phyloP scores from a whole-genome alignment of 139 green algal genomes.

The Monoraphidium neglectum region DNA sequence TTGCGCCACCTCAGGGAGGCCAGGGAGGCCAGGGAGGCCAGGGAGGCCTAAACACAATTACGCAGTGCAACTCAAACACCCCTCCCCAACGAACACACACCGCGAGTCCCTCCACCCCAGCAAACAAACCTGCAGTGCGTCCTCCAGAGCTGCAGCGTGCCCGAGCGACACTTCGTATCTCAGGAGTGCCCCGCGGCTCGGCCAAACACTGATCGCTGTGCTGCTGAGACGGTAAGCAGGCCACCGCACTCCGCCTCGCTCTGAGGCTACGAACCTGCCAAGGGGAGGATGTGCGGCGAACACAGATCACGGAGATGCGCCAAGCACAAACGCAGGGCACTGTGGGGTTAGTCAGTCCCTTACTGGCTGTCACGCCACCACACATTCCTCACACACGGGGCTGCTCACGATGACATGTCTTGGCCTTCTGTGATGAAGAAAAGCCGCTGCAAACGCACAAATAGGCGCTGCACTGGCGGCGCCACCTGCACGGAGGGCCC shows the following conservation, averaged over 20 bases:
- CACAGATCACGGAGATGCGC: too few relatives aligned
- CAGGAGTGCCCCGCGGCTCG: conserved; percentile 57
- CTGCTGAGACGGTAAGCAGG: conserved; percentile 61
- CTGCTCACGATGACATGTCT: conserved; percentile 55
- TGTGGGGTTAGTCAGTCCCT: too few relatives aligned
- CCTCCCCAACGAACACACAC: too few relatives aligned
- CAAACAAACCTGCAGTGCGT: conserved; percentile 60
- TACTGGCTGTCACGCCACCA: too few relatives aligned
- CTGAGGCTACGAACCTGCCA: conserved; percentile 62
- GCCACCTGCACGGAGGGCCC: conserved; percentile 1
- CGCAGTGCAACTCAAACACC: too few relatives aligned
- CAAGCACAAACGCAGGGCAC: too few relatives aligned
- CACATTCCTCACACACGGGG: not conserved
- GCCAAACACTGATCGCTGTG: conserved; percentile 54
- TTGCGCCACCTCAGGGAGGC: too few relatives aligned
- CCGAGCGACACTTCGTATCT: conserved; percentile 73
- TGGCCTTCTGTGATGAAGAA: conserved; percentile 81
- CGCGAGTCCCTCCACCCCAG: too few relatives aligned
- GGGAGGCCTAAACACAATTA: too few relatives aligned
- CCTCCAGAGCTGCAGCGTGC: conserved; percentile 53
- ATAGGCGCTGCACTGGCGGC: not conserved
- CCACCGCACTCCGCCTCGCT: conserved; percentile 70
- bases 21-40: too few relatives aligned
- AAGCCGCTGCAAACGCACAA: conserved; percentile 66
- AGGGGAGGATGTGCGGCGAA: too few relatives aligned